Base-by-base conservation (phyloP, 2,329 filamentous ascomycete species). In the Fonsecaea erecta region DNA sequence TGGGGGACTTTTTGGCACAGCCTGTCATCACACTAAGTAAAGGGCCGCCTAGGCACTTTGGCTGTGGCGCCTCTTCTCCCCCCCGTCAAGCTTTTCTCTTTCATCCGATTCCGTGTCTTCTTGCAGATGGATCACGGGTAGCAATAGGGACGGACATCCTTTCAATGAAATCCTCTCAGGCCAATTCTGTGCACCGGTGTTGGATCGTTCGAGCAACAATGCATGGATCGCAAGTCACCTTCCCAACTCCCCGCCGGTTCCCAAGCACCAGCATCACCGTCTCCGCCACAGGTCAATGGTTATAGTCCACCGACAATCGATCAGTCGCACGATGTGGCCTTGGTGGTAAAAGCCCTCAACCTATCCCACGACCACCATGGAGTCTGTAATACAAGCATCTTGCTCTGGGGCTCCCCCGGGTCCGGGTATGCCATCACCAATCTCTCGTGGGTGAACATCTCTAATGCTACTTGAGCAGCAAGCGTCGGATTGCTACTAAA, bases 401-500 rank as follows among this genome's bases (percentile, higher is more conserved):
- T 66, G 26, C 34, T 66, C 55, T 63, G 61, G 48, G 64, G 64
- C 30, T 35, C 28, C 14, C 40, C 58, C 18, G 64, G 64, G n/a
- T 57, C 35, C 32, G 64, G 64, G 48, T 55, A 37, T 18, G 32
- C 32, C 30, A 35, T 1, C 12, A 40, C 28, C 32, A 14, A 24
- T 37, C n/a, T 21, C 18, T 32, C 12, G 18, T 46, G 4, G 11
- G 37, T 21, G 28, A 40, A n/a, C 16, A 40, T 8, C 37, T 40
- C 53, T 59, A 48, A 59, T 35, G 11, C 12, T n/a, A 18, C 12
- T n/a, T 16, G 37, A 26, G 2, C 57, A 60, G 57, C 11, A 66
- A 66, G 35, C 64, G 64, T 21, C 60, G 51, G 18, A 66, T 66
- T 37, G 64, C 64, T 12, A 66, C 34, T 16, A 28, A 52, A 56